phyloP scores from a whole-genome alignment of 768 basidiomycete species.

The Mycena galopus region DNA sequence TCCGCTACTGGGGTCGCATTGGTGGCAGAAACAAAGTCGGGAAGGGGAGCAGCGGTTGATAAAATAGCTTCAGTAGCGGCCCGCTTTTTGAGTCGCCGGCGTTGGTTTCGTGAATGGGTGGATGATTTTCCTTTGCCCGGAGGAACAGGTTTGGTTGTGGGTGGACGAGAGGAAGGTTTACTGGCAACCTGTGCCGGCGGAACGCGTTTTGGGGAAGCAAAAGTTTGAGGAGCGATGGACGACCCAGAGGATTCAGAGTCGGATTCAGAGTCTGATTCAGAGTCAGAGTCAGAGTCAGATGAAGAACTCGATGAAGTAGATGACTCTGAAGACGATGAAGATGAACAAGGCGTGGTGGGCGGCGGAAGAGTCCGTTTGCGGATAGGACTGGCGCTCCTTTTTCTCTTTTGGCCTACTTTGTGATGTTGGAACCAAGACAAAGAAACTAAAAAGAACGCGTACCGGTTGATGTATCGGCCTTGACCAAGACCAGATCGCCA shows the following conservation, averaged over 20 bases:
- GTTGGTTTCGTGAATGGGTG: slow-evolving; percentile 31
- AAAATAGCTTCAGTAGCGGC: background rate
- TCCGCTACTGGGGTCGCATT: slow-evolving; percentile 25
- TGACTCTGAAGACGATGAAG: slow-evolving; percentile 34
- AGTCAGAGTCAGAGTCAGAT: slow-evolving; percentile 32
- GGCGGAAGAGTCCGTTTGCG: background rate
- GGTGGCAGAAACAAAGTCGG: slow-evolving; percentile 29
- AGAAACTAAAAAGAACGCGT: slow-evolving; percentile 22
- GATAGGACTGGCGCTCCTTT: slow-evolving; percentile 26
- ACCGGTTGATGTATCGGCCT: slow-evolving; percentile 25
- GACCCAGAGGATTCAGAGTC: slow-evolving; percentile 36
- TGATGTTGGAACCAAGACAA: slow-evolving; percentile 10
- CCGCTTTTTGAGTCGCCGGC: slow-evolving; percentile 28
- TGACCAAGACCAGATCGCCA: slow-evolving; percentile 60
- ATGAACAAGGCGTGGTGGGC: slow-evolving; percentile 32
- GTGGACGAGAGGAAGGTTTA: background rate
- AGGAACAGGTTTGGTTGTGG: slow-evolving; percentile 14
- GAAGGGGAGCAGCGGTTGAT: slow-evolving; percentile 6
- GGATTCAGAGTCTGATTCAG: slow-evolving; percentile 47
- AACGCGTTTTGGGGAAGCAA: background rate
- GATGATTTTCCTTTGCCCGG: slow-evolving; percentile 32
- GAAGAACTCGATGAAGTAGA: slow-evolving; percentile 28
- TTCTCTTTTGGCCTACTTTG: slow-evolving; percentile 26
- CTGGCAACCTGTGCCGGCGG: slow-evolving; percentile 16
- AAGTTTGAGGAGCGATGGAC: slow-evolving; percentile 12